Base-by-base conservation (phyloP, 1,284 basidiomycete genomes). In the Moesziomyces sp. region DNA sequence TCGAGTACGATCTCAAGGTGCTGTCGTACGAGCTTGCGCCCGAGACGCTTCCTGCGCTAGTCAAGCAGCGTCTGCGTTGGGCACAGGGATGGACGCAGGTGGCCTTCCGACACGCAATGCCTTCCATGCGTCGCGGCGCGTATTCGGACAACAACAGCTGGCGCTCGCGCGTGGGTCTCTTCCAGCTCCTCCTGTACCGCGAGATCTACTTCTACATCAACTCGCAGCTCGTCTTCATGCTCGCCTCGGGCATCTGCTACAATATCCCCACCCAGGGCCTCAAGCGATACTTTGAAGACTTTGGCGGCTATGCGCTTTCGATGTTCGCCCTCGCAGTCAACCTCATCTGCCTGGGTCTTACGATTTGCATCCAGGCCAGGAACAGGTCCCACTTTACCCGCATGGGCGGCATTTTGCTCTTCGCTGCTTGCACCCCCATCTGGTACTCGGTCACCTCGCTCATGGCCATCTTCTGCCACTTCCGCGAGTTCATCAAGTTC, bases 11-110 rank as follows among this genome's bases (percentile, higher is more conserved):
- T 38, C 70, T 79, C 46, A 72, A 76, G 40, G 76, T 80, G 42
- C 44, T 74, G 2, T 79, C 77, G 2, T 79, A 71, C 64, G 80
- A 81, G 48, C 55, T 66, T 13, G 79, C 80, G 14, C 79, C 78
- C 24, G 75, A 75, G 42, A 79, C 77, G 3, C 52, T 81, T 0
- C 45, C 60, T 7, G 78, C 77, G 13, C 68, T 81, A 4, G 58
- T 69, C 60, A 79, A 78, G 52, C 79, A 81, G 57, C 65, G 79
- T 46, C 51, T 80, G 24, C 72, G 78, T 24, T 81, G 79, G 79
- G 64, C 78, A 4, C 78, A 80, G 49, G 80, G 77, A 3, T 81
- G 80, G 80, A 77, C 75, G 3, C 80, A 80, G 48, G 79, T 81
- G 5, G 67, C 75, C 21, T 63, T 79, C 50, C 65, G 79, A 28